Conservation (phyloP, 2,329 filamentous ascomycete genomes). For the Penicillium sp. region DNA sequence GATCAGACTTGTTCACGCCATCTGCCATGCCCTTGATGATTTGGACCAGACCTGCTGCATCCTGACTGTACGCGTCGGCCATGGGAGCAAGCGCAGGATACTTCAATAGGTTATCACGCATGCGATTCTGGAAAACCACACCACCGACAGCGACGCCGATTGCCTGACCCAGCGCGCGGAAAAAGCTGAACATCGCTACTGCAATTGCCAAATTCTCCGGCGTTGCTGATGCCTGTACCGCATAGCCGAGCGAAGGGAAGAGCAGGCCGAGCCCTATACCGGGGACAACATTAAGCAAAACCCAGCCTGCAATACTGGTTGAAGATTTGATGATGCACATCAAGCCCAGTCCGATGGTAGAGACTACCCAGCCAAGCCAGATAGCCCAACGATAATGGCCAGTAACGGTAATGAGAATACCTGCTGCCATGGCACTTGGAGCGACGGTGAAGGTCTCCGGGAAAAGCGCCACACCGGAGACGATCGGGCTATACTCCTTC, state of each 20-base stretch:
- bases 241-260: constrained; percentile 64
- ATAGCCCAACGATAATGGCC: constrained; percentile 64
- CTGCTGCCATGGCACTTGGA: constrained; percentile 58
- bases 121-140: constrained; percentile 69
- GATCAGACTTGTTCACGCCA: constrained; percentile 42
- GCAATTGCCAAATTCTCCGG: constrained; percentile 62
- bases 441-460: constrained; percentile 66
- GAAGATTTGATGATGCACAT: constrained; percentile 36
- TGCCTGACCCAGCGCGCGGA: constrained; percentile 65
- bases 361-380: constrained; percentile 63
- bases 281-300: constrained; percentile 62
- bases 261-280: constrained; percentile 66
- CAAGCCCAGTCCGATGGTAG: constrained; percentile 61
- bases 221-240: constrained; percentile 63
- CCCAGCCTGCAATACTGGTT: constrained; percentile 57
- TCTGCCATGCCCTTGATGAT: constrained; percentile 59
- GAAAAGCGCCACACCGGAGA: constrained; percentile 59
- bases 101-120: constrained; percentile 53
- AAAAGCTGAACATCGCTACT: constrained; percentile 67
- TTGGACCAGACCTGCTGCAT: constrained; percentile 61
- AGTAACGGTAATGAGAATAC: constrained; percentile 52
- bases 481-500: constrained; percentile 56
- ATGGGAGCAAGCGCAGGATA: constrained; percentile 52
- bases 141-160: constrained; percentile 68
- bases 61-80: constrained; percentile 55